A percentile compares a stretch with the other conserved stretches of the same genome.
These are phyloP conservation scores for Auricularia sp. DNA, from an alignment of 768 basidiomycete genomes.

Conservation along the genomic window DNA sequence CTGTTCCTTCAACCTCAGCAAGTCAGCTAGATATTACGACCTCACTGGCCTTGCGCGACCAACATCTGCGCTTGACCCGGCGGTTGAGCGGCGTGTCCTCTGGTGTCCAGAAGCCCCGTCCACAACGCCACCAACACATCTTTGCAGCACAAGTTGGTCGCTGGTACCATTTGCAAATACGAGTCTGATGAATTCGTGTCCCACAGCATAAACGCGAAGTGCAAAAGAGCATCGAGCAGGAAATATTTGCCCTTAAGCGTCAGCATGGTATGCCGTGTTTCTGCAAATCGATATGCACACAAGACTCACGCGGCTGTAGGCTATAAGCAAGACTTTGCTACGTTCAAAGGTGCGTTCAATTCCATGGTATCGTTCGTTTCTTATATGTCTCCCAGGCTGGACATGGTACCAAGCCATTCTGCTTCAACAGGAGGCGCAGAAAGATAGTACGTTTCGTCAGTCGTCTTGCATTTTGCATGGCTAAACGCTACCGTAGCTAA, in stretches of 20 bases:
- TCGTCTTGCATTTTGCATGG: background rate
- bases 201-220: background rate
- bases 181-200: too few relatives aligned
- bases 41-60: background rate
- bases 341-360: background rate
- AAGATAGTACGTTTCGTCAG: background rate
- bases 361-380: background rate
- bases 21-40: background rate
- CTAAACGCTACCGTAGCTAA: background rate
- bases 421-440: background rate
- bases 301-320: background rate
- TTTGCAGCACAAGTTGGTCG: background rate
- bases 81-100: background rate
- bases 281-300: background rate
- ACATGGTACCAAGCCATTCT: background rate
- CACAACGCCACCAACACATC: background rate
- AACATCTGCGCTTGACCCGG: background rate
- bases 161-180: too few relatives aligned
- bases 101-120: background rate
- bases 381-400: background rate
- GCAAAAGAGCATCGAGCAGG: background rate
- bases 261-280: background rate
- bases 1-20: background rate
- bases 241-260: background rate
- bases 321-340: constrained; percentile 1